A percentile compares a stretch with the other conserved stretches of the same genome.
Conservation (phyloP, 2,329 filamentous ascomycete species). For the Diaporthe capsici region DNA sequence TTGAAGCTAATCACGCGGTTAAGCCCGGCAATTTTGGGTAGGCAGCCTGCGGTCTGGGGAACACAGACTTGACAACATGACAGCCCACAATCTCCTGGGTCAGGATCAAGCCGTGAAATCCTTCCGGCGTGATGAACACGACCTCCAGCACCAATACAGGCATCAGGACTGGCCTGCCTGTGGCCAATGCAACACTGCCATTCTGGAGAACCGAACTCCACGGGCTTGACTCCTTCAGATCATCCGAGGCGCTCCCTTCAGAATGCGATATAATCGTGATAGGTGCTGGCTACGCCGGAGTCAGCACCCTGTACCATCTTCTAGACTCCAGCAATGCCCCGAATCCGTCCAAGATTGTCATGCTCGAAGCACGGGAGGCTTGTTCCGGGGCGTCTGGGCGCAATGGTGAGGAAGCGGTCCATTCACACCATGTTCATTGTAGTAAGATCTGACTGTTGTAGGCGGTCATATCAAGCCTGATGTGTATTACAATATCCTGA, state of each 20-base stretch:
- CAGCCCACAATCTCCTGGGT: neutral
- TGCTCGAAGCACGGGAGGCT: conserved; percentile 52
- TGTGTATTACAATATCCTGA: conserved; percentile 37
- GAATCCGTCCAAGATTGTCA: conserved; percentile 43
- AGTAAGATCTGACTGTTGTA: neutral
- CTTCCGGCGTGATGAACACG: neutral
- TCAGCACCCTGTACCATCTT: conserved; percentile 58
- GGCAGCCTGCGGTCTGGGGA: too few relatives aligned
- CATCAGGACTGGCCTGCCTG: conserved; percentile 7
- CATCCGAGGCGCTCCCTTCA: conserved; percentile 53
- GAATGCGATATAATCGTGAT: conserved; percentile 61
- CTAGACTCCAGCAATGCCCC: conserved; percentile 43
- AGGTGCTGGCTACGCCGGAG: conserved; percentile 63
- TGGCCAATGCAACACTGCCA: conserved; percentile 29
- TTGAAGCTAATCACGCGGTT: conserved; percentile 5
- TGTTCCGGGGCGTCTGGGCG: conserved; percentile 56
- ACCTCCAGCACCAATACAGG: neutral
- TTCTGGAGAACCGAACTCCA: conserved; percentile 58
- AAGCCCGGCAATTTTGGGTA: neutral
- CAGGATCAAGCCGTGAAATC: neutral
- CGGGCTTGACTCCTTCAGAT: conserved; percentile 55
- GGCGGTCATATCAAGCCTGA: conserved; percentile 38
- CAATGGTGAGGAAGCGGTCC: conserved; percentile 49
- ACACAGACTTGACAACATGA: conserved; percentile 1
- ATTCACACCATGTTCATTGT: neutral